Evolutionary conservation across 2,329 filamentous ascomycete species (phyloP), one percentile per base, ranked within the genome.

Genomic region (Sporothrix humicola): DNA sequence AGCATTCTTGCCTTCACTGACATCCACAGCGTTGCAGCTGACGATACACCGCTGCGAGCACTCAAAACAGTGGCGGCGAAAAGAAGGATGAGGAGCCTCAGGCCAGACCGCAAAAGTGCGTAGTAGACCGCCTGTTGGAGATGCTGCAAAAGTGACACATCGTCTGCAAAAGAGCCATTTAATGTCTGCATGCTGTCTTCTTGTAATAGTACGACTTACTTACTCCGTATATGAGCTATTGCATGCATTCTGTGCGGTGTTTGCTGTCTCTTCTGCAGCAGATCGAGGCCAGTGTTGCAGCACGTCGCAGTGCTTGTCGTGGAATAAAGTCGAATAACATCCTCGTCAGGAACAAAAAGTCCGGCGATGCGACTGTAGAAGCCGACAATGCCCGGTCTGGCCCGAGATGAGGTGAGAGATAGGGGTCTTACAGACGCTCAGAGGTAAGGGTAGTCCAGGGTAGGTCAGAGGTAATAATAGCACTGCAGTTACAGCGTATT

Each of bases 311-410:
- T 68, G 61, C 61, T 37, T 37, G 46, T 48, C 15, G 46, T 48
- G 15, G 46, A 3, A 48, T 8, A 17, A 48, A 31, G 56, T 12
- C 20, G 20, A 37, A 17, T 26, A 59, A 37, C 31, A 37, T 6
- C 31, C 4, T 37, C 7, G 31, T 37, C 31, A 31, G 56, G 56
- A 26, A 26, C 56, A 31, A 59, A 26, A 31, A 31, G 56, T 26
- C 56, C 56, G 26, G 26, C 56, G 56, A 31, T 31, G 20, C 20
- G 10, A 61, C 31, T 17, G 59, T 12, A 31, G 48, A 61, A 61
- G 69, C 37, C 52, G 69, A 71, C 54, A 54, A 59, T 71, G 69
- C 69, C 54, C 69, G 69, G 69, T 26, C n/a, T 69, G 65, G 20
- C 13, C 65, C 65, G 46, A 37, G 46, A 50, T 20, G 63, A 50